phyloP scores from a whole-genome alignment of 2,329 filamentous ascomycete genomes.

The Beauveria pseudobassiana region DNA sequence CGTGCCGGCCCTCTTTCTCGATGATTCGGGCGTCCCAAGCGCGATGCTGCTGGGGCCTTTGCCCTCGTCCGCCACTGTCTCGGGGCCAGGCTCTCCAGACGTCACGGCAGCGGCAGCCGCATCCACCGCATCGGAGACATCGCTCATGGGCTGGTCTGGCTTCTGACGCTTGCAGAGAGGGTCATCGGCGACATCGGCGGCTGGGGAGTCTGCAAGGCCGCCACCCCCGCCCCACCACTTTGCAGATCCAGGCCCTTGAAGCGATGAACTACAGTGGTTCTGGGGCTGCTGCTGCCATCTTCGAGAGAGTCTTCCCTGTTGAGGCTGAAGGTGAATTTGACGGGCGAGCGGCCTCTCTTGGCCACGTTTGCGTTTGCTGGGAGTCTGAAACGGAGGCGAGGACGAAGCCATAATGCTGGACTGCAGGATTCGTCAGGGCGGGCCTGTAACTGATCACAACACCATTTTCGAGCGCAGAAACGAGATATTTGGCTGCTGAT shows the following conservation, averaged over 20 bases:
- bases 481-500: neutral
- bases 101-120: neutral
- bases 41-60: neutral
- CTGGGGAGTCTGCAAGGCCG: conserved; percentile 11
- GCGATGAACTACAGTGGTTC: conserved; percentile 42
- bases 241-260: conserved; percentile 44
- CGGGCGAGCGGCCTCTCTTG: conserved; percentile 27
- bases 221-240: conserved; percentile 37
- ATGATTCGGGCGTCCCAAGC: neutral
- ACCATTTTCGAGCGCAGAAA: neutral
- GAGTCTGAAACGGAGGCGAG: conserved; percentile 17
- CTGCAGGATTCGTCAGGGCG: neutral
- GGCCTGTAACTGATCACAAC: neutral
- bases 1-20: conserved; percentile 28
- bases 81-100: neutral
- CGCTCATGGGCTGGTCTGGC: conserved; percentile 25
- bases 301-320: conserved; percentile 25
- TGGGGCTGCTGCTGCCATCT: conserved; percentile 46
- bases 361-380: conserved; percentile 41
- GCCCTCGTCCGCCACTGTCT: neutral
- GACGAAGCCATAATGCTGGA: conserved; percentile 4
- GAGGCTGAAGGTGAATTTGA: conserved; percentile 40
- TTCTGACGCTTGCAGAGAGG: conserved; percentile 31
- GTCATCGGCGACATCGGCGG: conserved; percentile 22
- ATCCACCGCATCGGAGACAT: conserved; percentile 14